Base-by-base conservation (phyloP, 371 early-diverging fungal species). In the Mucor irregularis region DNA sequence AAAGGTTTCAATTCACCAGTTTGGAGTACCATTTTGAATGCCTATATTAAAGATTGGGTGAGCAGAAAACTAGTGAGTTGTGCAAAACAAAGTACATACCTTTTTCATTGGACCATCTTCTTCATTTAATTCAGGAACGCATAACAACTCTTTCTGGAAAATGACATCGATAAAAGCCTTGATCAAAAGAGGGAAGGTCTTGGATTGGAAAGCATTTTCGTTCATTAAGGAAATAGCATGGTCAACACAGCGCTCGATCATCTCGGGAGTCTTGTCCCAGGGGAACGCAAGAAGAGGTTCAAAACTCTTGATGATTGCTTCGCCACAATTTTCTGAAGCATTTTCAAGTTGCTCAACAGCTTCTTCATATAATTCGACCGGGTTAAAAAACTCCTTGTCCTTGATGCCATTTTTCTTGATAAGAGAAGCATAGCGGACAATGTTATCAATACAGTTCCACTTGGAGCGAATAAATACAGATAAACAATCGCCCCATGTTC, bases 301-400 rank as follows among this genome's bases (percentile, higher is more conserved):
- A 37, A 73, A 53, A 29, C 70, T 67, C 28, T 63, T 53, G 22
- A 78, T 68, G 25, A 78, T 64, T 3, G 74, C 56, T 40, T 70
- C 71, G 0, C 67, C 74, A 26, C 73, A 74, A 16, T 62, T 24
- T 38, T 78, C 74, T 5, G 72, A 69, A 0, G 69, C 69, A 42
- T 58, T 64, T 58, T 78, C 78, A 7, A 78, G 44, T 53, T 78
- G 71, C 7, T 78, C 78, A 7, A 73, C 62, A 29, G 66, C 78
- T 29, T 58, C 53, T 39, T 69, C 62, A 33, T 64, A 74, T 0
- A 78, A 19, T 17, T 25, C 49, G n/a, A 49, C 24, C 5, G 73
- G 64, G 45, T 72, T 67, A 35, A 78, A 66, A 1, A 55, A 26
- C n/a, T 57, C 39, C 14, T 51, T 59, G 9, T 17, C 22, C 7